Conservation (phyloP, 495 filamentous ascomycete genomes). For the Immersiella caudata region DNA sequence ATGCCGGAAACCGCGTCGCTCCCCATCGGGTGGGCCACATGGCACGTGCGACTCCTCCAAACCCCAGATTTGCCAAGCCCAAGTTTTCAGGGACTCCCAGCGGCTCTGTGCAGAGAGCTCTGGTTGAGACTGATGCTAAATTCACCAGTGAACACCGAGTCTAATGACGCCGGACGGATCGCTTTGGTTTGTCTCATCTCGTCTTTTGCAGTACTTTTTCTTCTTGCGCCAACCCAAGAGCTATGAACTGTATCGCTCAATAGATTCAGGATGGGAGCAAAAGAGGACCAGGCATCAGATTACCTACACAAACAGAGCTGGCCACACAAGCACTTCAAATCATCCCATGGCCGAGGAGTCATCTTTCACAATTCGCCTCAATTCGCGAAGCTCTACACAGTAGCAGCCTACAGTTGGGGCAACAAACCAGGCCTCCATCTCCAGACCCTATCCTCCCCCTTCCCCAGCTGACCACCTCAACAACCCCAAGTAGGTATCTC, state of each 20-base stretch:
- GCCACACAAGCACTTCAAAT: neutral
- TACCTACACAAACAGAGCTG: neutral
- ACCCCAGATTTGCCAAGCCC: slow-evolving; percentile 17
- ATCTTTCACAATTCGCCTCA: neutral
- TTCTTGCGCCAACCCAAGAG: too few relatives aligned
- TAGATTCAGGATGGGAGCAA: neutral
- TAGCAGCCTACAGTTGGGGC: neutral
- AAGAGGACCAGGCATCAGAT: too few relatives aligned
- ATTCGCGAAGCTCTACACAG: slow-evolving; percentile 4
- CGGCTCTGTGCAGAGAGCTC: too few relatives aligned
- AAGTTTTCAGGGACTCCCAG: neutral
- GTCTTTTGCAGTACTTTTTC: too few relatives aligned
- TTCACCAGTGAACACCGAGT: too few relatives aligned
- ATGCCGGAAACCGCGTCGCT: slow-evolving; percentile 13
- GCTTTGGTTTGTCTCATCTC: too few relatives aligned
- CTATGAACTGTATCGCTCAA: neutral
- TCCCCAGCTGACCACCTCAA: neutral
- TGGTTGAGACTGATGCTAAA: too few relatives aligned
- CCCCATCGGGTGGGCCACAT: neutral
- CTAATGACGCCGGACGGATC: too few relatives aligned
- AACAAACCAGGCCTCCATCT: neutral
- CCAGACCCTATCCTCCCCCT: neutral
- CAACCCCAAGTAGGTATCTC: neutral
- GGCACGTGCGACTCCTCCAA: neutral
- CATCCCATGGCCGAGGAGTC: neutral